Percentiles rank a stretch among this genome's conserved stretches.
phyloP scores from a whole-genome alignment of 2,329 filamentous ascomycete genomes.

The Magnaporthales sp. region DNA sequence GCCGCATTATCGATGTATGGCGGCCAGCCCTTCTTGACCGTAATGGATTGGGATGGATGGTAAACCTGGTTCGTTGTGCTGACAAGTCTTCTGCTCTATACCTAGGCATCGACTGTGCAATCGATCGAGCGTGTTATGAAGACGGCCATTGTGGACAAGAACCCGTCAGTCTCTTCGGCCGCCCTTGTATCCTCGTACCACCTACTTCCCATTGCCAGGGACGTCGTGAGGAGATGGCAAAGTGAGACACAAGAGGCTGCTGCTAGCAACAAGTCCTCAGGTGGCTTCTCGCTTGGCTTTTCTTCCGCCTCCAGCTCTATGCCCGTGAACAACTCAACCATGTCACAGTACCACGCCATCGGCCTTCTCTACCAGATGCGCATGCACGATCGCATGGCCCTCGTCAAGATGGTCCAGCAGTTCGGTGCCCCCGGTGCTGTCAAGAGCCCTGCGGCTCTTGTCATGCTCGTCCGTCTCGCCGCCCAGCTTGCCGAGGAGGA shows the following conservation, averaged over 20 bases:
- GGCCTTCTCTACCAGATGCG: conserved; percentile 97
- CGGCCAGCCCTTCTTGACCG: not conserved
- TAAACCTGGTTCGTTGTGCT: not conserved
- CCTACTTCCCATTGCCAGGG: conserved; percentile 87
- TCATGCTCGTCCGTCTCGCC: conserved; percentile 87
- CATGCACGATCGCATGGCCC: conserved; percentile 91
- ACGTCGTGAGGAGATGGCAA: conserved; percentile 96
- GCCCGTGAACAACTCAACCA: conserved; percentile 86
- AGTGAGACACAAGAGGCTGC: conserved; percentile 97
- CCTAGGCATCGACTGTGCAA: conserved; percentile 83
- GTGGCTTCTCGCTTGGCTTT: conserved; percentile 87
- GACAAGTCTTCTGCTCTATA: not conserved
- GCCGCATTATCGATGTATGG: conserved; percentile 88
- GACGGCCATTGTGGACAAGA: conserved; percentile 98
- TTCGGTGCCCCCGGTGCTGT: conserved; percentile 86
- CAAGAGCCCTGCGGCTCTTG: conserved; percentile 87
- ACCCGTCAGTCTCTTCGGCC: conserved; percentile 91
- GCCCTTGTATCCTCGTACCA: conserved; percentile 96
- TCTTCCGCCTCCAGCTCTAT: conserved; percentile 67
- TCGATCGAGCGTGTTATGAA: conserved; percentile 98
- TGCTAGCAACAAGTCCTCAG: conserved; percentile 77
- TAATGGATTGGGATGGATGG: not conserved
- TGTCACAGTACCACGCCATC: conserved; percentile 98
- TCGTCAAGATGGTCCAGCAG: conserved; percentile 99
- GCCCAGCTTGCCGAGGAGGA: conserved; percentile 94